These are phyloP conservation scores for Porphyra umbilicalis DNA, from an alignment of 31 red algal genomes.

Conservation along the genomic window DNA sequence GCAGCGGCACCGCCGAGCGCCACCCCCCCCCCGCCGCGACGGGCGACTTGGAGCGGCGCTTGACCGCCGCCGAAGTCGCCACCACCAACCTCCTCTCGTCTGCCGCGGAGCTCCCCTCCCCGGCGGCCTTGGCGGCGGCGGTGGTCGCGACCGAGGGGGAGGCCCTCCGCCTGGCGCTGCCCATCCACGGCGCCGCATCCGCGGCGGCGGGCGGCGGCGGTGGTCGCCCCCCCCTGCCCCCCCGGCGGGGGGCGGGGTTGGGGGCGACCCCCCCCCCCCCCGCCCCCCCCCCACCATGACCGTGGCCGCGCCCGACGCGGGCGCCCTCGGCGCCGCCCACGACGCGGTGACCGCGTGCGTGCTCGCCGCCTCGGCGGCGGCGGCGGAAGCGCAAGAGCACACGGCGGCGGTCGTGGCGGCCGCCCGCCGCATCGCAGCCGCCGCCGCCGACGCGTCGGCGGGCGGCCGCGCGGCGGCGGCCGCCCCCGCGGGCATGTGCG, in stretches of 20 bases:
- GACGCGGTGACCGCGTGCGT: not conserved
- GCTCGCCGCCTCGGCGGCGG: not conserved
- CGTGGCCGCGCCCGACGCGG: not conserved
- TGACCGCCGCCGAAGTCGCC: not conserved
- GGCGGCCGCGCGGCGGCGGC: no score
- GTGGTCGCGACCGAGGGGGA: not conserved
- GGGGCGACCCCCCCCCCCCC: no score
- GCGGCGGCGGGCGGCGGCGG: not conserved
- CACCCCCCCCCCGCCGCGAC: no score
- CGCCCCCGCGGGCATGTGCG: not conserved
- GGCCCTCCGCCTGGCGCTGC: not conserved
- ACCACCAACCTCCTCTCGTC: not conserved
- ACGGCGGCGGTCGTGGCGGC: not conserved
- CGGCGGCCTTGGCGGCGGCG: not conserved
- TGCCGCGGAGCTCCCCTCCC: not conserved
- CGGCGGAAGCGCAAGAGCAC: not conserved
- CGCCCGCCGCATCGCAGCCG: not conserved
- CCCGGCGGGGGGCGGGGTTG: no score
- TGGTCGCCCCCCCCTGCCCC: not conserved
- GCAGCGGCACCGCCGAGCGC: no score
- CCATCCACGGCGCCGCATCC: not conserved
- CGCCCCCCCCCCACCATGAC: no score
- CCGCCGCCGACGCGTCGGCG: not conserved
- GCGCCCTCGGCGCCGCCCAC: not conserved
- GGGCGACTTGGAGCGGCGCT: not conserved